Conservation (phyloP, 306 rosid genomes). For the Spatholobus suberectus region DNA sequence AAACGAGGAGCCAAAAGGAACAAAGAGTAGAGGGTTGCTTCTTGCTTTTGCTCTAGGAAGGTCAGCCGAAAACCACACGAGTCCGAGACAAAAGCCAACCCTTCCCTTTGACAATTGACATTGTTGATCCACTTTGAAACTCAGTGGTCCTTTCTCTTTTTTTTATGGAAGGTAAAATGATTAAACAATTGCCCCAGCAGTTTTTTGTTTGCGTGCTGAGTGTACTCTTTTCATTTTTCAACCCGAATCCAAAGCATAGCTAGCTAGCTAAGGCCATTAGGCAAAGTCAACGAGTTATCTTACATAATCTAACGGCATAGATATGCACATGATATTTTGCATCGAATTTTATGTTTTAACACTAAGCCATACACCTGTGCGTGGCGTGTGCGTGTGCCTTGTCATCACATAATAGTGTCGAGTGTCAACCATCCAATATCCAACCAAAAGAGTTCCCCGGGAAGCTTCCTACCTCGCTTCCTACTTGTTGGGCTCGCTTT, state of each 20-base stretch:
- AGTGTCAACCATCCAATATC: conserved; percentile 51
- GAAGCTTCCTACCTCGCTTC: conserved; percentile 80
- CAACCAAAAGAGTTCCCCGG: conserved; percentile 51
- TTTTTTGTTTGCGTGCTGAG: conserved; percentile 42
- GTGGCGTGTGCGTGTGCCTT: background rate
- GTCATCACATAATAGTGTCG: background rate
- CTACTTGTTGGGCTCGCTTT: conserved; percentile 43
- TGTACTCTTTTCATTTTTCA: conserved; percentile 45
- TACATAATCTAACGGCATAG: background rate
- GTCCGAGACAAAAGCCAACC: conserved; percentile 32
- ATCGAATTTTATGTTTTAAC: conserved; percentile 7
- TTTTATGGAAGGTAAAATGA: conserved; percentile 53
- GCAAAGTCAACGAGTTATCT: conserved; percentile 64
- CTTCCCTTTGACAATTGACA: conserved; percentile 43
- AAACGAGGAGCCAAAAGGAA: conserved; percentile 71
- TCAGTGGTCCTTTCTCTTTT: conserved; percentile 60
- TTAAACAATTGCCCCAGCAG: conserved; percentile 49
- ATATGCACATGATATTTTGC: conserved; percentile 1
- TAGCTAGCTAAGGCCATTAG: background rate
- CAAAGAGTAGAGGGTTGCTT: conserved; percentile 34
- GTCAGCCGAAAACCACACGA: conserved; percentile 48
- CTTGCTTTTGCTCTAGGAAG: conserved; percentile 45
- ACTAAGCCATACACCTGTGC: conserved; percentile 18
- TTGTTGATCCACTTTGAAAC: conserved; percentile 50
- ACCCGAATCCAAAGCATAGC: conserved; percentile 56